Conservation (phyloP, 164 flowering plant species). For the Aristolochia californica region DNA sequence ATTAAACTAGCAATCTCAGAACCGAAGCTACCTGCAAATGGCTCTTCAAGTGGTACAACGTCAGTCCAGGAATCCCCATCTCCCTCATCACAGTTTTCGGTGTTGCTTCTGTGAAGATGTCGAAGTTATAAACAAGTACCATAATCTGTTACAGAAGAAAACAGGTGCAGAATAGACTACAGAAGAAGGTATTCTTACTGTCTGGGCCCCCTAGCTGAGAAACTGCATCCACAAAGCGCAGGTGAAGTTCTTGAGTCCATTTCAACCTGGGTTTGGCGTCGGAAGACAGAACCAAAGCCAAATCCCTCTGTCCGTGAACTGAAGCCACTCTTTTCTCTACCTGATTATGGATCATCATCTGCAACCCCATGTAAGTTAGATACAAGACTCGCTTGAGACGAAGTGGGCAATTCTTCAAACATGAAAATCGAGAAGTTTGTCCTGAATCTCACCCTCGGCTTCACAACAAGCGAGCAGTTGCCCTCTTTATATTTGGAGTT, state of each 20-base stretch:
- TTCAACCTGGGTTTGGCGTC: conserved; percentile 82
- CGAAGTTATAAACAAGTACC: conserved; percentile 1
- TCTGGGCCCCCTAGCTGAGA: conserved; percentile 66
- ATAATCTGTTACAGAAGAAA: not conserved
- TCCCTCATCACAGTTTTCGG: conserved; percentile 82
- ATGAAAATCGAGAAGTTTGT: conserved; percentile 5
- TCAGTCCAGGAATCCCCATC: conserved; percentile 81
- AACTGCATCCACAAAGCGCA: conserved; percentile 53
- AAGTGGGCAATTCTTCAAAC: not conserved
- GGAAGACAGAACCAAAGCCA: conserved; percentile 60
- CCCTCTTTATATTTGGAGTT: conserved; percentile 32
- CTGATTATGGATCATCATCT: conserved; percentile 24
- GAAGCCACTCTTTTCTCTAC: not conserved
- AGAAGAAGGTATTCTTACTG: conserved; percentile 28
- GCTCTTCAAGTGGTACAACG: conserved; percentile 84
- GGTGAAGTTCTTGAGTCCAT: conserved; percentile 84
- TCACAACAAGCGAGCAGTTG: conserved; percentile 19
- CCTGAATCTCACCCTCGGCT: conserved; percentile 13
- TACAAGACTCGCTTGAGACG: not conserved
- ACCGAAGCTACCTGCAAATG: conserved; percentile 71
- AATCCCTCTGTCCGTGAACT: conserved; percentile 14
- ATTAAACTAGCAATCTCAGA: not conserved
- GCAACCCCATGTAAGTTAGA: conserved; percentile 21
- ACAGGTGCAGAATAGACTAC: not conserved
- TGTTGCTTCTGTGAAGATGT: conserved; percentile 65